Conservation (phyloP, 2,329 filamentous ascomycete genomes). For the Dactylellina drechsleri region DNA sequence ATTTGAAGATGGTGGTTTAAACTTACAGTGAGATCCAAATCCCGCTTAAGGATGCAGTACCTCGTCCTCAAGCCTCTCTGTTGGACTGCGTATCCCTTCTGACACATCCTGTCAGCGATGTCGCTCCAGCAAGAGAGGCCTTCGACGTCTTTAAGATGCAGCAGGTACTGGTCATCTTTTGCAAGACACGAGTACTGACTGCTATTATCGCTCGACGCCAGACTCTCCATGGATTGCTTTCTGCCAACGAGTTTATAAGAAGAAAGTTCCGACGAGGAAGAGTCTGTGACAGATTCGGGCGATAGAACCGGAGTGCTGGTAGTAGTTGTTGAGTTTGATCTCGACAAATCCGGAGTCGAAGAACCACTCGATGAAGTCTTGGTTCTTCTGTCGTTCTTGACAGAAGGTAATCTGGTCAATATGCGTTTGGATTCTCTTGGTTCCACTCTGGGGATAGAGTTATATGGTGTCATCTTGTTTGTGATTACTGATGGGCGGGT, state of each 20-base stretch:
- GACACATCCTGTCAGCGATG: slow-evolving; percentile 47
- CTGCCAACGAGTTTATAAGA: slow-evolving; percentile 47
- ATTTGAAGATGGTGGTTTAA: neutral
- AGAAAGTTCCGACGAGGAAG: slow-evolving; percentile 36
- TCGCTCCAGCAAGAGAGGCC: slow-evolving; percentile 50
- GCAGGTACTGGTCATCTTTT: slow-evolving; percentile 51
- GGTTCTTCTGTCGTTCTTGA: slow-evolving; percentile 50
- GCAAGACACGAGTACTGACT: slow-evolving; percentile 53
- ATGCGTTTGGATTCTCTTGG: slow-evolving; percentile 37
- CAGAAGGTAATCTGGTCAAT: slow-evolving; percentile 44
- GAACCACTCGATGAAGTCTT: slow-evolving; percentile 37
- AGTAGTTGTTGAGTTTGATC: slow-evolving; percentile 49
- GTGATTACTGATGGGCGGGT: slow-evolving; percentile 51
- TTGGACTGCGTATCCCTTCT: slow-evolving; percentile 39
- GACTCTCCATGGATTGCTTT: slow-evolving; percentile 53
- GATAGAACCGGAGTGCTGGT: slow-evolving; percentile 48
- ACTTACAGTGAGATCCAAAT: slow-evolving; percentile 48
- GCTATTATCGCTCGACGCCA: slow-evolving; percentile 50
- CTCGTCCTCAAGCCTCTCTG: slow-evolving; percentile 48
- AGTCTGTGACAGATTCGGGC: slow-evolving; percentile 37
- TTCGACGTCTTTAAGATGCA: slow-evolving; percentile 51
- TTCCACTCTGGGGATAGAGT: slow-evolving; percentile 41
- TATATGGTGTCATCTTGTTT: slow-evolving; percentile 53
- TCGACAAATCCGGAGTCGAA: slow-evolving; percentile 48
- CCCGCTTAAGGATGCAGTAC: slow-evolving; percentile 52